These are phyloP conservation scores for Globisporangium radiosum DNA, from an alignment of 352 stramenopile species.

Conservation along the genomic window DNA sequence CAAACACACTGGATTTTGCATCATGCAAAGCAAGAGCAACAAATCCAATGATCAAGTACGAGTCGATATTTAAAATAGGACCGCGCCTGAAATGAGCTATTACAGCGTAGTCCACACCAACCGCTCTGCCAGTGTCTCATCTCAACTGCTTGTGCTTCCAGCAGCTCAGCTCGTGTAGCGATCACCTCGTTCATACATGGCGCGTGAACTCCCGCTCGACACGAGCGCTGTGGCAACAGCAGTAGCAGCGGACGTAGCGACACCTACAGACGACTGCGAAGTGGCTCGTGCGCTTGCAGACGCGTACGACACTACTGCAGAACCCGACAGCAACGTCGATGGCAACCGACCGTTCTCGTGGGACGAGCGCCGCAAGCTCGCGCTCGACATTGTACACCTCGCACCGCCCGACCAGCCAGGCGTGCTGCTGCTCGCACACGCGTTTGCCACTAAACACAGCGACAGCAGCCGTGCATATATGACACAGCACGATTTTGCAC, in stretches of 20 bases:
- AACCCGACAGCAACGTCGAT: background rate
- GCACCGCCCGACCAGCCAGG: slow-evolving; percentile 58
- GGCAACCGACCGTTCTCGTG: slow-evolving; percentile 28
- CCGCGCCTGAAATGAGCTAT: no score
- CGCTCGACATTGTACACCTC: slow-evolving; percentile 62
- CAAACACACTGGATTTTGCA: background rate
- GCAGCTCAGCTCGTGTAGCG: background rate
- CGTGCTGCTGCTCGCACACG: slow-evolving; percentile 55
- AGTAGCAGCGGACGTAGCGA: background rate
- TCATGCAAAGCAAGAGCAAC: background rate
- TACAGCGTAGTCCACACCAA: no score
- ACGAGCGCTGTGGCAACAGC: background rate
- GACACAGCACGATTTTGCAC: slow-evolving; percentile 6
- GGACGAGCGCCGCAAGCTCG: slow-evolving; percentile 61
- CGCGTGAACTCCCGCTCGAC: background rate
- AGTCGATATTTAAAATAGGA: no score
- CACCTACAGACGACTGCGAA: background rate
- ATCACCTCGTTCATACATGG: background rate
- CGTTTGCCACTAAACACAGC: slow-evolving; percentile 20
- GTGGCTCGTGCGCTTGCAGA: slow-evolving; percentile 1
- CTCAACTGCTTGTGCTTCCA: no score
- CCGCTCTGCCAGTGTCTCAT: no score
- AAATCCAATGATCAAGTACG: background rate
- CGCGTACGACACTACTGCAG: background rate
- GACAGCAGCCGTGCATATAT: slow-evolving; percentile 14